Evolutionary conservation across 1,284 basidiomycete genomes (phyloP), one percentile per base, ranked within the genome.

Genomic region (Trametes pubescens): DNA sequence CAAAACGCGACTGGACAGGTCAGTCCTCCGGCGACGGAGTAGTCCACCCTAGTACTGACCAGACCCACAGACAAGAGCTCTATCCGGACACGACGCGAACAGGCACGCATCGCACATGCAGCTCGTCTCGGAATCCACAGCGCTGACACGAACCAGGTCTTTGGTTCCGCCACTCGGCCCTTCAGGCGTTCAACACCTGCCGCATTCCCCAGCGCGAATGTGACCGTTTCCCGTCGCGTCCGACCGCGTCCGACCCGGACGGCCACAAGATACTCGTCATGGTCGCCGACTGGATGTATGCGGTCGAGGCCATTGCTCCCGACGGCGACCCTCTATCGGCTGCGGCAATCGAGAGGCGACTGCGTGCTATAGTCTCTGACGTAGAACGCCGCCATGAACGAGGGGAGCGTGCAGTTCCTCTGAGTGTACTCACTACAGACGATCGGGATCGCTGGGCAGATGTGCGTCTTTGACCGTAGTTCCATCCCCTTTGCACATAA

Each of bases 401-500:
- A 0, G 88, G 88, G 18, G 89, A 94, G 66, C 75, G 71, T 34
- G 80, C 89, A 1, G 72, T 85, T 0, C 82, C 86, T 44, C 81
- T 99, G 7, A 90, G 93, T 16, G 82, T 92, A 1, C 81, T 98
- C 61, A 93, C 88, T 49, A 88, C 90, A 1, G 94, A 96, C 73
- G 83, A 91, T 46, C 83, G 96, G 68, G 94, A 98, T 77, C 81
- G 75, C 13, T 99, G 96, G 96, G 86, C 93, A 18, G 80, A 86
- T 76, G 94, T 94, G 75, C 64, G 85, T 62, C 34, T 55, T 38
- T n/a, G 49, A 46, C 59, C 29, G 24, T 13, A 2, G 1, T 43
- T 55, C 18, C 24, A 18, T 18, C 24, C 13, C 22, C 7, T 11
- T 18, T 34, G 13, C 43, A 29, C n/a, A 21, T 1, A 35, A 22